Base-by-base conservation (phyloP, 2,329 filamentous ascomycete genomes). In the Eurotiales sp. region DNA sequence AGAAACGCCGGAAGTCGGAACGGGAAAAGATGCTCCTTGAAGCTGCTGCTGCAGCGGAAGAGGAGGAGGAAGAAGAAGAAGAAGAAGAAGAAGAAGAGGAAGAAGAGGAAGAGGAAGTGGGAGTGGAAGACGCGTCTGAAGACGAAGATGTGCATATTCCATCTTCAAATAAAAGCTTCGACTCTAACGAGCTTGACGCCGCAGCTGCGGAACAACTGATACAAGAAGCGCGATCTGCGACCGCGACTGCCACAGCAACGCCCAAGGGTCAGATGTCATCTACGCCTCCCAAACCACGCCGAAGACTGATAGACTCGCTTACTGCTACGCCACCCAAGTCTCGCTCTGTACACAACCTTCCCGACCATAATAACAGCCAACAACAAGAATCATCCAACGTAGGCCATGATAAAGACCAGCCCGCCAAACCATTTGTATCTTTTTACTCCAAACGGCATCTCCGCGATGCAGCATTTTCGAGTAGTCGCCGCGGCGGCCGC, bases 391-490 rank as follows among this genome's bases (percentile, higher is more conserved):
- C n/a, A 30, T 19, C 23, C 30, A 19, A 3, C 29, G 7, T 14
- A 25, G 17, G n/a, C 23, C 1, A 40, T 25, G 37, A 21, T 25
- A 49, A 29, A 52, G 21, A 36, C 45, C 17, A 50, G 22, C 21
- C 30, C 21, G 19, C 30, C 21, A 80, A 77, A 52, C 86, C 88
- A 32, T 90, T 96, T 64, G 86, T 77, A n/a, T 95, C 89, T 0
- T 96, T 96, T 72, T 97, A 90, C 65, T 69, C 79, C 15, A 90
- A 93, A 70, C 83, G 80, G 21, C 85, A 95, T 63, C 79, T 92
- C 55, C 85, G 92, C 22, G 88, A 90, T 19, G 82, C 84, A 6
- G 90, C 91, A 8, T 70, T 96, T n/a, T 86, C 83, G 55, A 84
- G 83, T 58, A 77, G 82, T 44, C 80, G 90, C 29, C 83, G 88